Evolutionary conservation across 1,284 basidiomycete genomes (phyloP).

Genomic region (Austroboletus rostrupii): DNA sequence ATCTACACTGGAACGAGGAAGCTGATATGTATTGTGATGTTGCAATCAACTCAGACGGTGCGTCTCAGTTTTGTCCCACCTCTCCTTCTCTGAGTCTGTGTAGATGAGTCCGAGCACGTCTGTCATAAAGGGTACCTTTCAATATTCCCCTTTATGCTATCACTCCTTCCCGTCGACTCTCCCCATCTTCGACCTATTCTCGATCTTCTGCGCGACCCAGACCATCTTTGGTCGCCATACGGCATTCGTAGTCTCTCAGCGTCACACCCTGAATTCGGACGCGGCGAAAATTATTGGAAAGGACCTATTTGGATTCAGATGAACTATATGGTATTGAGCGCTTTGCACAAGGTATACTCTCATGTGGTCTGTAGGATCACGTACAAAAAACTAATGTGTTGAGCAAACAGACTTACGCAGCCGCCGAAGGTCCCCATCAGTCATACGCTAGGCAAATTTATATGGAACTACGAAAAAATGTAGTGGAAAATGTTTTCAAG

Average conservation of each 20-base stretch:
- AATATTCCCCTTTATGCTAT: constrained; percentile 86
- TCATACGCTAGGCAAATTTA: constrained; percentile 76
- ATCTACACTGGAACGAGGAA: constrained; percentile 90
- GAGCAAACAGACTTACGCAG: constrained; percentile 64
- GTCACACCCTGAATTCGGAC: constrained; percentile 82
- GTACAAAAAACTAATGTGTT: constrained; percentile 5
- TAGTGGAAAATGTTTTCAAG: constrained; percentile 84
- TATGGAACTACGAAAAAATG: constrained; percentile 70
- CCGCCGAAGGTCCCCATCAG: constrained; percentile 78
- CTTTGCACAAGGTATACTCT: constrained; percentile 66
- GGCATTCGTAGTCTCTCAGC: constrained; percentile 85
- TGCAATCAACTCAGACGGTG: constrained; percentile 80
- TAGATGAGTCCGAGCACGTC: constrained; percentile 86
- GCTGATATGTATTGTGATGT: constrained; percentile 91
- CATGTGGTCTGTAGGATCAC: not conserved
- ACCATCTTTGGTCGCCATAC: constrained; percentile 87
- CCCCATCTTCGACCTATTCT: constrained; percentile 77
- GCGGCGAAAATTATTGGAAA: constrained; percentile 95
- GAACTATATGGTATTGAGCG: constrained; percentile 84
- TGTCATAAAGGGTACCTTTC: constrained; percentile 93
- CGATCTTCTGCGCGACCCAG: constrained; percentile 73
- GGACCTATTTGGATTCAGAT: constrained; percentile 96
- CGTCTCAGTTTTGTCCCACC: constrained; percentile 10
- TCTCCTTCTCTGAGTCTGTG: constrained; percentile 5
- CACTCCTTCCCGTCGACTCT: constrained; percentile 72